phyloP scores from a whole-genome alignment of 2,329 filamentous ascomycete species.

The Colletotrichum noveboracense region DNA sequence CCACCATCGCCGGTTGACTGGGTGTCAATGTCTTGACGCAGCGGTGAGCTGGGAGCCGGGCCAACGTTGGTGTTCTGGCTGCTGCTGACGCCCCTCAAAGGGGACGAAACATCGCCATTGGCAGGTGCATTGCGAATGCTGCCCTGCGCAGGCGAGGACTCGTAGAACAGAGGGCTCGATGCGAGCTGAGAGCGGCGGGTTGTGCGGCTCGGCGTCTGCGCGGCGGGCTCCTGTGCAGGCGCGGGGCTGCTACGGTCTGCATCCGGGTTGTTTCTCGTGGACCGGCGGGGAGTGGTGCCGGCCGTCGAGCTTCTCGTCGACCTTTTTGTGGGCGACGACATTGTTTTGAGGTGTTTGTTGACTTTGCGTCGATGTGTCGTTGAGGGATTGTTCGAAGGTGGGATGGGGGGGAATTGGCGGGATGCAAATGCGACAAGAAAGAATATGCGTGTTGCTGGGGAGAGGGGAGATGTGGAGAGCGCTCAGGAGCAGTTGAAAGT shows the following conservation, averaged over 20 bases:
- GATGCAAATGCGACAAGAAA: constrained; percentile 22
- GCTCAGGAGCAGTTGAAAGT: constrained; percentile 16
- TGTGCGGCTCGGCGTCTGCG: constrained; percentile 49
- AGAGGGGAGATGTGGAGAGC: constrained; percentile 17
- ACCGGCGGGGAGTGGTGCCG: constrained; percentile 39
- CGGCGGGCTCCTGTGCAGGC: constrained; percentile 21
- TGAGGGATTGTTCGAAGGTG: constrained; percentile 5
- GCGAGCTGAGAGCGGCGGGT: constrained; percentile 57
- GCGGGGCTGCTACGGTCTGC: constrained; percentile 53
- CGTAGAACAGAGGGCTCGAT: constrained; percentile 85
- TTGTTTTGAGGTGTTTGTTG: constrained; percentile 25
- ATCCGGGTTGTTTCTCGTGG: constrained; percentile 26
- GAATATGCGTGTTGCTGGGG: constrained; percentile 21
- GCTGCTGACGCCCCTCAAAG: constrained; percentile 61
- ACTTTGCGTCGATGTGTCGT: not conserved
- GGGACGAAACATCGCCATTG: constrained; percentile 53
- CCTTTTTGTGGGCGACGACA: constrained; percentile 53
- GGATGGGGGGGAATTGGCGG: constrained; percentile 5
- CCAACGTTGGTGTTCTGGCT: constrained; percentile 54
- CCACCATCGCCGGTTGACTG: constrained; percentile 61
- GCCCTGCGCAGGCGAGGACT: constrained; percentile 48
- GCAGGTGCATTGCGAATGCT: constrained; percentile 32
- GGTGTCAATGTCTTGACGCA: constrained; percentile 63
- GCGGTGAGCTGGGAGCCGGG: constrained; percentile 60
- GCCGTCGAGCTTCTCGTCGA: constrained; percentile 58